phyloP scores from a whole-genome alignment of 2,329 filamentous ascomycete species.

The Aspergillus fischeri region DNA sequence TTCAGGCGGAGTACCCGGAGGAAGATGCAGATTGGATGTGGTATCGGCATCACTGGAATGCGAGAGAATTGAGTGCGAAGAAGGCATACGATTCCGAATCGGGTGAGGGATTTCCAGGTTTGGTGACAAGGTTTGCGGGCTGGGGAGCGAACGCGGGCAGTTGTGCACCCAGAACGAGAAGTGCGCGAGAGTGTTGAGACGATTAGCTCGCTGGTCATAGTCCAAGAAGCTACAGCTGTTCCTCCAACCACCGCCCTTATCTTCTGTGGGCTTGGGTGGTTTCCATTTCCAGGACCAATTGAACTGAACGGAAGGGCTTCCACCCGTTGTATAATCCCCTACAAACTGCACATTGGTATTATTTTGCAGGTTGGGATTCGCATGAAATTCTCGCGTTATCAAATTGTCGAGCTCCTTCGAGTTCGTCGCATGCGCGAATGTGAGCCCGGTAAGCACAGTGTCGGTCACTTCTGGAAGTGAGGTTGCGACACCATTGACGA shows the following conservation, averaged over 20 bases:
- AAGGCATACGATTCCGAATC: conserved; percentile 76
- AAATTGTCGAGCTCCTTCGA: conserved; percentile 86
- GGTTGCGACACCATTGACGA: conserved; percentile 49
- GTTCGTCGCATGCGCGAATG: conserved; percentile 85
- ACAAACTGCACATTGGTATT: conserved; percentile 93
- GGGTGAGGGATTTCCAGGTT: conserved; percentile 69
- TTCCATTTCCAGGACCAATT: conserved; percentile 98
- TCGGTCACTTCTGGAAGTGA: conserved; percentile 54
- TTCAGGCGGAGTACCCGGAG: conserved; percentile 29
- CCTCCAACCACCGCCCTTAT: conserved; percentile 87
- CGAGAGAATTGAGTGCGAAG: conserved; percentile 79
- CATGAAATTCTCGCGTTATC: conserved; percentile 91
- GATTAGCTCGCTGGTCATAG: conserved; percentile 90
- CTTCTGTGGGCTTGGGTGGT: conserved; percentile 75
- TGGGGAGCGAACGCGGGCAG: conserved; percentile 38
- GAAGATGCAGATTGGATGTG: conserved; percentile 30
- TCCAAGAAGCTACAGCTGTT: conserved; percentile 97
- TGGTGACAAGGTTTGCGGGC: conserved; percentile 64
- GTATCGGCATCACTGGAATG: conserved; percentile 69
- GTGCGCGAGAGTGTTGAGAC: conserved; percentile 78
- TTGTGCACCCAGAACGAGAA: conserved; percentile 96
- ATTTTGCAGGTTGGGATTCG: conserved; percentile 95
- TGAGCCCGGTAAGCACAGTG: conserved; percentile 80
- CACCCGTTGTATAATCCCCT: conserved; percentile 83
- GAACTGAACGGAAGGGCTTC: conserved; percentile 79